Base-by-base conservation (phyloP, 305 asterid genomes). In the Fraxinus nigra region DNA sequence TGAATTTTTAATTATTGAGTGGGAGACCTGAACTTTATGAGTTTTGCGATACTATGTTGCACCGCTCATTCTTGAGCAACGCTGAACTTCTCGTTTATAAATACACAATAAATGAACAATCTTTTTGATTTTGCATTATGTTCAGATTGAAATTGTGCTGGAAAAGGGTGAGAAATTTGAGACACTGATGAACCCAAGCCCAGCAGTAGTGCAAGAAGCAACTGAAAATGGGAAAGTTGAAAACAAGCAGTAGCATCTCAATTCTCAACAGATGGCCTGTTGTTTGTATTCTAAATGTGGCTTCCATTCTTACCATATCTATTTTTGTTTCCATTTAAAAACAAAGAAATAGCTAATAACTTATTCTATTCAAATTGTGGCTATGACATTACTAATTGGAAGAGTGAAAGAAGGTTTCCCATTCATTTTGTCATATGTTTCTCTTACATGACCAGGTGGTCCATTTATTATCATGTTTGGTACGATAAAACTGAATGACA, bases 131-230 rank as follows among this genome's bases (percentile, higher is more conserved):
- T 26, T 67, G 24, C 14, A 1, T 20, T 33, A 69, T 80, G n/a
- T 79, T 63, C 83, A 90, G 95, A 94, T 94, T 16, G 96, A 92
- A 83, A 94, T 94, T 20, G 91, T 92, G 81, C 89, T 92, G 75
- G 94, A 89, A 83, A 94, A 94, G 79, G 90, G 92, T 0, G 97
- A 94, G 46, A 94, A 94, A 63, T 92, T 92, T 35, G 97, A 94
- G 48, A 78, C 90, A 4, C 82, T 90, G 69, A 86, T 90, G 94
- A 90, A 82, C 16, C 82, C 89, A 10, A 85, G 75, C 7, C 89
- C 86, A 78, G 81, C 84, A 59, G 85, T 40, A 72, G 76, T 35
- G 85, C 81, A 85, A 69, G 84, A 84, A 78, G 80, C 88, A 83
- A 59, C 82, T 37, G 84, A 78, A 72, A 82, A 63, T 67, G 79